Evolutionary conservation across 805 yeast species (phyloP), one percentile per base, ranked within the genome.

Genomic region (Kodamaea jinghongensis): DNA sequence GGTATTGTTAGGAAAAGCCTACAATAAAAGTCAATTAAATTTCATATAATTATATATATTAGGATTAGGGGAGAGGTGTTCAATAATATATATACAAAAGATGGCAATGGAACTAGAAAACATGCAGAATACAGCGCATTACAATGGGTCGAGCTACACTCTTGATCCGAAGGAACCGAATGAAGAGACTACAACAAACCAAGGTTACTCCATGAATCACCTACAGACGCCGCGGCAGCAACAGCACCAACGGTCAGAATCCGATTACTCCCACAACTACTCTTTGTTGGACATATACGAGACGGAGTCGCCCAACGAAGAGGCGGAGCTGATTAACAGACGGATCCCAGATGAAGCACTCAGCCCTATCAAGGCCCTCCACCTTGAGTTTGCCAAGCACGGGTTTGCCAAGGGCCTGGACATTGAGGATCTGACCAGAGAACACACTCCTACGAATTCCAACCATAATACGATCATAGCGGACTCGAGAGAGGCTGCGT

Each of bases 231-330:
- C 49, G 17, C 34, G 36, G 32, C 30, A 20, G 23, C 23, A 20
- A 20, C 40, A 29, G 17, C 70, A 62, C 40, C 60, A 49, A 31
- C 52, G 71, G 11, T 38, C 51, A 10, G 64, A 56, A 1, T 63
- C 70, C 8, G 51, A 52, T 6, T 54, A 55, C 42, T 65, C 72
- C 6, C 50, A 57, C 31, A 65, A 57, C 49, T 66, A 62, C 45
- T 66, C 72, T 11, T 42, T 69, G 12, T 51, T 69, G 16, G 69
- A 67, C 40, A 61, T 56, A 42, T 69, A 69, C 41, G 66, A 51
- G 16, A 41, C 36, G 13, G 64, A 57, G 13, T 49, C 54, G 23
- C 55, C 56, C 22, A 31, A 31, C 22, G 42, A 40, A 13, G 44
- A 37, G 26, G 31, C 17, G 16, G 28, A 17, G 17, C 35, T 22